Evolutionary conservation across 208 protist species (phyloP).

Genomic region (Phytomonas sp.): DNA sequence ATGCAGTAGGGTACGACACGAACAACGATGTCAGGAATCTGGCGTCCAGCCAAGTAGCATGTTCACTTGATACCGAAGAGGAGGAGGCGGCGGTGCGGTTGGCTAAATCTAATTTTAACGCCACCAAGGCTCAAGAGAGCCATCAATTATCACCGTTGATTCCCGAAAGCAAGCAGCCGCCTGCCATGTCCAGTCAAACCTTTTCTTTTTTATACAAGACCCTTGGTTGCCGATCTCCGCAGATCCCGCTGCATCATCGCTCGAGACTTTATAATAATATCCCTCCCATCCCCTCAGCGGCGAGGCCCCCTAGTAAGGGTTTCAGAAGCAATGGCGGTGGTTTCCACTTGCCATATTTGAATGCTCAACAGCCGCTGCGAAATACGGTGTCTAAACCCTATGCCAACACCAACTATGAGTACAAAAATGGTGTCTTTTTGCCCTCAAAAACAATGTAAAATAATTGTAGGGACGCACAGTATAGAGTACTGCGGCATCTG

Average conservation of each 20-base stretch:
- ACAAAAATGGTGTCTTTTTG: slow-evolving; percentile 30
- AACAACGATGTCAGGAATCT: background rate
- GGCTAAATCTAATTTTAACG: background rate
- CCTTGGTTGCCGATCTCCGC: no score
- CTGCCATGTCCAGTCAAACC: no score
- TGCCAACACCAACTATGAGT: slow-evolving; percentile 49
- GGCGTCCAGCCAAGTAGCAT: background rate
- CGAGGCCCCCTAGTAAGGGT: background rate
- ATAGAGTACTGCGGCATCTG: background rate
- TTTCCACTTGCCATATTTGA: background rate
- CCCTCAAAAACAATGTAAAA: background rate
- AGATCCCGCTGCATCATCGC: background rate
- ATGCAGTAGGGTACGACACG: background rate
- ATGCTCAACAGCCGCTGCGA: background rate
- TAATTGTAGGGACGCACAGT: background rate
- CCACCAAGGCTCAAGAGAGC: no score
- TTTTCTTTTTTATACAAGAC: background rate
- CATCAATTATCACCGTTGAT: no score
- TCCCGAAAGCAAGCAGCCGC: background rate
- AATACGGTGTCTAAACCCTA: slow-evolving; percentile 26
- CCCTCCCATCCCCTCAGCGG: background rate
- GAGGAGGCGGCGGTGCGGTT: background rate
- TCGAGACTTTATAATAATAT: background rate
- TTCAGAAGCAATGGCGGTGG: background rate
- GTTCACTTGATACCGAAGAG: background rate